These are phyloP conservation scores for Lichtheimia corymbifera DNA, from an alignment of 371 early-diverging fungal species.

Conservation along the genomic window DNA sequence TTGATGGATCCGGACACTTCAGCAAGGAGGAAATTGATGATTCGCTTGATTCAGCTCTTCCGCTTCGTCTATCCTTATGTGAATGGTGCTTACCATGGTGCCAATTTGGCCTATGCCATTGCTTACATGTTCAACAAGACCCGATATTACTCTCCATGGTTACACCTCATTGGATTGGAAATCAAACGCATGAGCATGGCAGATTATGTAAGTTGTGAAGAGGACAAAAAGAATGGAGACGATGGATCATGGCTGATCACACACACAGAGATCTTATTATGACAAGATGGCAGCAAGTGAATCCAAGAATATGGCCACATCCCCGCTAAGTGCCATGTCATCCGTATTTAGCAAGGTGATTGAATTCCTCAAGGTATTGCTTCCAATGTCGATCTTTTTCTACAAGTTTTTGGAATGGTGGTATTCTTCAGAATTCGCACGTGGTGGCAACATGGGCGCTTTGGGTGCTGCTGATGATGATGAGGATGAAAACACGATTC, in stretches of 20 bases:
- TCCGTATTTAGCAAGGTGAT: constrained; percentile 57
- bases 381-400: constrained; percentile 90
- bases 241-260: constrained; percentile 3
- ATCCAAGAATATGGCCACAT: not conserved
- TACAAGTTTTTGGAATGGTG: constrained; percentile 96
- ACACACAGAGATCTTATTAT: constrained; percentile 38
- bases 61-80: constrained; percentile 67
- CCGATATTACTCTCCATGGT: constrained; percentile 78
- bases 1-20: constrained; percentile 23
- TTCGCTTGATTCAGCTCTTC: constrained; percentile 52
- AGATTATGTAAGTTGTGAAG: constrained; percentile 73
- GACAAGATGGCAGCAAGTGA: constrained; percentile 26
- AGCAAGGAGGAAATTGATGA: constrained; percentile 20
- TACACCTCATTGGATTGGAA: constrained; percentile 73
- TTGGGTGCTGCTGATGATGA: constrained; percentile 25
- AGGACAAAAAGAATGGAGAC: constrained; percentile 2
- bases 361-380: constrained; percentile 69
- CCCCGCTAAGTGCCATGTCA: constrained; percentile 21
- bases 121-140: constrained; percentile 84
- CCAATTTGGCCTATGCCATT: constrained; percentile 69
- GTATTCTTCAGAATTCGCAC: constrained; percentile 79
- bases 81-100: constrained; percentile 64
- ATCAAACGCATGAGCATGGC: constrained; percentile 76
- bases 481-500: constrained; percentile 30
- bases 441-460: constrained; percentile 34